Evolutionary conservation across 176 grass and related monocot species (phyloP), one percentile per base, ranked within the genome.

Genomic region (Cocos nucifera): DNA sequence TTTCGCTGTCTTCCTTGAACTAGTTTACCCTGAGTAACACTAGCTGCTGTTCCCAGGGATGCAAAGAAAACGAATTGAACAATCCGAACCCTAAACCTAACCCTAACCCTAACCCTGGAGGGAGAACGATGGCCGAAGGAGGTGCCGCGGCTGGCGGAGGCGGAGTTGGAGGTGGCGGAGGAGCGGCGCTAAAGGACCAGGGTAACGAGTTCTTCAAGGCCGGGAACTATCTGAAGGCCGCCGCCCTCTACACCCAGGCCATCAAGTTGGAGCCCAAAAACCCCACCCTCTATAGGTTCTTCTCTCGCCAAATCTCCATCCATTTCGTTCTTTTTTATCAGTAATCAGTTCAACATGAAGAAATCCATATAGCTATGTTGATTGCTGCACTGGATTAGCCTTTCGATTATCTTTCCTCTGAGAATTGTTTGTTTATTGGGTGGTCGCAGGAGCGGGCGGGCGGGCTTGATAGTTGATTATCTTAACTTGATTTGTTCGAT

Each of bases 181-280:
- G 73, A 18, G 61, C 66, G 25, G 48, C 72, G 54, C 76, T 92
- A n/a, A 98, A 98, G 79, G 93, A 98, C 12, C 81, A 98, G 63
- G 93, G 93, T 6, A 98, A 98, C 50, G 84, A 83, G 81, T 76
- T 86, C 58, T 98, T 98, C 93, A 98, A 98, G 82, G 22, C 73
- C 18, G 87, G 87, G 66, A 89, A 64, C 87, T 92, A 88, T 66
- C 76, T 98, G 54, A 98, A 86, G 69, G 87, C 93, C 19, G 93
- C 93, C 49, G 93, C 87, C 28, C 71, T 88, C 59, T 98, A 98
- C 81, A 92, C 93, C 44, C 87, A 92, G 64, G 93, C 93, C 59
- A 92, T 98, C 84, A 98, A 98, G 76, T 75, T 86, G 68, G 87
- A 98, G 52, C 84, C 87, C 25, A 66, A 67, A 59, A 98, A 92